Base-by-base conservation (phyloP, 306 rosid species). In the Calophaca sinica region DNA sequence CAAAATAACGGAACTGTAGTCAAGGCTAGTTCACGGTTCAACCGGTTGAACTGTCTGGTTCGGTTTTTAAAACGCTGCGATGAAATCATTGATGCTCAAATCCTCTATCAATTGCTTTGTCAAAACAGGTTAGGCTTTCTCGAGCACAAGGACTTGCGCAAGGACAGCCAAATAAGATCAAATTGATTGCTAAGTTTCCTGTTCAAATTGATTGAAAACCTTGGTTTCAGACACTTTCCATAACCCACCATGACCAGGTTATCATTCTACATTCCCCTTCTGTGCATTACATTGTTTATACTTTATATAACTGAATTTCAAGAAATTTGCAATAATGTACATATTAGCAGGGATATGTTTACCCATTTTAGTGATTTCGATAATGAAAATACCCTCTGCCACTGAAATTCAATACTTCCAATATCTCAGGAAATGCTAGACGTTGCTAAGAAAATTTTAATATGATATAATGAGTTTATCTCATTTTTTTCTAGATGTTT, bases 121-220 rank as follows among this genome's bases (percentile, higher is more conserved):
- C 60, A 38, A 74, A 82, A 82, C 82, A 93, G 97, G 96, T 90
- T 48, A 96, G 97, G 31, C 98, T 93, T 76, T 93, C 98, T 66
- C 94, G 96, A 69, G 98, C 98, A 77, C 86, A 91, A 55, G 85
- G 98, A 74, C 94, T 93, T 61, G 98, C 98, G n/a, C 98, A 93
- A 87, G 98, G 98, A 50, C 89, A 85, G 80, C 83, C 87, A 62
- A 90, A 90, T 74, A 90, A 87, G 89, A 88, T 93, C 86, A 91
- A 79, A 74, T 80, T 90, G 42, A 86, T 69, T 83, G 90, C 96
- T 20, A 67, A 82, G 54, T 79, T 93, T 55, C 98, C 98, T 65
- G 97, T 93, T 72, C 98, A 93, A 79, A 81, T 93, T 77, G 98
- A 93, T 81, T 96, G 98, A 65, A 96, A 93, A 59, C 98, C 97